Percentiles rank a stretch among this genome's conserved stretches.
phyloP scores from a whole-genome alignment of 2,329 filamentous ascomycete species.

The Catunica adiposa region DNA sequence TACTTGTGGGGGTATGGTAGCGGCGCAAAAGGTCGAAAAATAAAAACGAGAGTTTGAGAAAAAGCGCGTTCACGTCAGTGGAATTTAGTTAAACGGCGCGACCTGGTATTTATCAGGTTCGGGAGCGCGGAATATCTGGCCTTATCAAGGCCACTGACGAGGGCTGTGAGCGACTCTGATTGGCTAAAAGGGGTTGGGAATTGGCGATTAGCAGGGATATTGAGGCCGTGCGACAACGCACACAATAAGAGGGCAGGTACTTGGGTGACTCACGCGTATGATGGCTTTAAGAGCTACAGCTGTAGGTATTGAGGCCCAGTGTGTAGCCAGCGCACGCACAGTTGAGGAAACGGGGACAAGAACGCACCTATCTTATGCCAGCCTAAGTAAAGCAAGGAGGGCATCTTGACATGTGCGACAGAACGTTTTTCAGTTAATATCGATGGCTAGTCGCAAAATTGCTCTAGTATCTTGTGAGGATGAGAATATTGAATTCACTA shows the following conservation, averaged over 20 bases:
- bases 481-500: too few species aligned
- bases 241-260: neutral
- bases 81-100: slow-evolving; percentile 15
- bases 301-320: neutral
- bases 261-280: slow-evolving; percentile 5
- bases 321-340: slow-evolving; percentile 1
- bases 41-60: slow-evolving; percentile 14
- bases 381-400: neutral
- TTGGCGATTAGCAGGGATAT: neutral
- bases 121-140: slow-evolving; percentile 15
- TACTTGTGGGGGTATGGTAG: slow-evolving; percentile 8
- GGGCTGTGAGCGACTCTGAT: slow-evolving; percentile 9
- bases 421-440: too few species aligned
- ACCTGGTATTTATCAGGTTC: slow-evolving; percentile 16
- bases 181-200: slow-evolving; percentile 7
- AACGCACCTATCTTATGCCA: neutral
- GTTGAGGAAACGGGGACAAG: neutral
- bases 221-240: slow-evolving; percentile 2
- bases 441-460: too few species aligned
- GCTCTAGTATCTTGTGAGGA: too few species aligned
- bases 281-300: neutral
- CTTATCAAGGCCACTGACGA: slow-evolving; percentile 11
- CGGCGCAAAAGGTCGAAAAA: slow-evolving; percentile 12
- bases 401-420: neutral
- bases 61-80: slow-evolving; percentile 16